Evolutionary conservation across 345 rosid species (phyloP), one percentile per base, ranked within the genome.

Genomic region (Isatis tinctoria): DNA sequence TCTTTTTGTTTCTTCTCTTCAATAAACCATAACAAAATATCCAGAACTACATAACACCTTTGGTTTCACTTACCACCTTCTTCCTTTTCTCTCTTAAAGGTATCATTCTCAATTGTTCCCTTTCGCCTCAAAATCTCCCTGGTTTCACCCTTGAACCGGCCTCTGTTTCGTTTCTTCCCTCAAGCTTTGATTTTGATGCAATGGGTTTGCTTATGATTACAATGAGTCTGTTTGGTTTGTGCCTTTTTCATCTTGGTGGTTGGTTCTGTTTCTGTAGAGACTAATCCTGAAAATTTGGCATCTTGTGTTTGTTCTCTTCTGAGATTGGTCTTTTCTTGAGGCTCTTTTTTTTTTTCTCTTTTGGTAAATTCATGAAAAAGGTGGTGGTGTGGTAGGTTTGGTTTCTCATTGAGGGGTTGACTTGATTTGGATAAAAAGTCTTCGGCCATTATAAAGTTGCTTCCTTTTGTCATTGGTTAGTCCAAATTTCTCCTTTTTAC

Each of bases 311-410:
- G 26, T 68, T 36, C 7, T 73, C 57, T 33, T 72, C 57, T 85
- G 82, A 16, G 85, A 74, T 69, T 75, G 72, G 70, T 64, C 67
- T 52, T 47, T 67, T 60, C 39, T 44, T 44, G 17, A 26, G 8
- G 36, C 16, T 11, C 40, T 69, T 74, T 65, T 33, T 13, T 37
- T 48, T 72, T 57, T 33, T 75, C 44, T 28, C 58, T 63, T 62
- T 76, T 49, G 62, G 39, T 51, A 52, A 73, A 66, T 83, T 75
- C 85, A 83, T 74, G 85, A 85, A 80, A 84, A 87, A 85, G 91
- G 94, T 86, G 94, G 94, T 85, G 80, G 77, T 88, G 85, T 88
- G 85, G 86, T 62, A 53, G 59, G 65, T 51, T 48, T 69, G 47
- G 58, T 74, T 84, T 80, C 73, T 40, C 47, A 39, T 71, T 69